Conservation (phyloP, 176 grass and related monocot genomes). For the Zea luxurians region DNA sequence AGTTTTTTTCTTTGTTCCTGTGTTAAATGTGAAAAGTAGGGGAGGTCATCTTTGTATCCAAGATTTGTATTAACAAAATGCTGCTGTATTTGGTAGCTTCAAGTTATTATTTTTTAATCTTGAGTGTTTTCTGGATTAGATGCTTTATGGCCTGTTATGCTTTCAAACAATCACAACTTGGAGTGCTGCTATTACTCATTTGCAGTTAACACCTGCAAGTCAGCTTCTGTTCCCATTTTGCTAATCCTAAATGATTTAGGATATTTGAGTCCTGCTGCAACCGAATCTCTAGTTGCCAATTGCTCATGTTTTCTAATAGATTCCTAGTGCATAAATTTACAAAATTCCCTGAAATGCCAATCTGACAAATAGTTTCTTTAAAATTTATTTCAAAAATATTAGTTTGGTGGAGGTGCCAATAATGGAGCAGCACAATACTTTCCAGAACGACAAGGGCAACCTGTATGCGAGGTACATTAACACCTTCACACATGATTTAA, state of each 20-base stretch:
- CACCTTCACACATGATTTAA: constrained; percentile 26
- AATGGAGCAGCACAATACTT: constrained; percentile 52
- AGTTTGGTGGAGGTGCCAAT: constrained; percentile 55
- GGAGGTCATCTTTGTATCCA: neutral
- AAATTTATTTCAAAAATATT: constrained; percentile 2
- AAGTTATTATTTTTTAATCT: neutral
- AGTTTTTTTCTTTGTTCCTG: neutral
- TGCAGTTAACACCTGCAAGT: constrained; percentile 4
- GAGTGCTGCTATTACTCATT: neutral
- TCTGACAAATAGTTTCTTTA: constrained; percentile 16
- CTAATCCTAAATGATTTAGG: constrained; percentile 18
- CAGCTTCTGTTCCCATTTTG: neutral
- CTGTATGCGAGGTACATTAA: constrained; percentile 70
- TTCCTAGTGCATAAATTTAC: constrained; percentile 1
- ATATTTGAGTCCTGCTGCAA: neutral
- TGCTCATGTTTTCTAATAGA: neutral
- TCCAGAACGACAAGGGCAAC: constrained; percentile 72
- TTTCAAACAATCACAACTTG: constrained; percentile 11
- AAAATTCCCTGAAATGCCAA: neutral
- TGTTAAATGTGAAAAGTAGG: neutral
- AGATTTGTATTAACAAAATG: neutral
- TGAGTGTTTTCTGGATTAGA: constrained; percentile 4
- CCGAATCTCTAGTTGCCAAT: neutral
- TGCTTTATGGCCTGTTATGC: constrained; percentile 5
- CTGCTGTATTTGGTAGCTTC: neutral